Base-by-base conservation (phyloP, 495 filamentous ascomycete species). In the Pyrenula aspistea region DNA sequence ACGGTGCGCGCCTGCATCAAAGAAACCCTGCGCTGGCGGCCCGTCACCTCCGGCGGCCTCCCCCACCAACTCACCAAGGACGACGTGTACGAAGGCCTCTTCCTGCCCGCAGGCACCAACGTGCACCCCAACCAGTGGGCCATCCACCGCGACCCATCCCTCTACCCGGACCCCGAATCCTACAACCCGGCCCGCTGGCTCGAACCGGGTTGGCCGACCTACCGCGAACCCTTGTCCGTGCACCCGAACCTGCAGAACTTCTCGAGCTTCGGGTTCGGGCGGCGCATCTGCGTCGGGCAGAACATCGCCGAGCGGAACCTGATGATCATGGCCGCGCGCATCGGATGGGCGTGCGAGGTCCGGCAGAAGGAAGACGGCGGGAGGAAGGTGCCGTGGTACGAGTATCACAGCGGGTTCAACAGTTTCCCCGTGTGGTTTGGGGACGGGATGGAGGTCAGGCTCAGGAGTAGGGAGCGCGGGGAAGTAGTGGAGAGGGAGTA, bases 1-100 rank as follows among this genome's bases (percentile, higher is more conserved):
- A 56, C 73, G 55, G 59, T 84, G 54, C 67, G 80, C 31, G 81
- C 83, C 0, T 70, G 79, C 11, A 73, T 84, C n/a, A 79, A 82
- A 63, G 83, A 86, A 64, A 70, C 77, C 12, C 68, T 83, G 21
- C 71, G 83, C 53, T 85, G 83, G 83, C 67, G 79, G 12, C 82
- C 82, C 66, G 75, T 56, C 64, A 78, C 61, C 68, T 82, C 62
- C 70, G 73, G 54, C 67, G 78, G 79, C 3, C 73, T 77, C 20
- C 79, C 80, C 0, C 82, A 85, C 56, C 74, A 72, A 0, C 58
- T 73, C 12, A 75, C 73, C 1, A 63, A 78, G 49, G 75, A 82
- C 54, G 78, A 81, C 59, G 65, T 76, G n/a, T 83, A 79, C 47
- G 67, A 77, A 10, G 79, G 78, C 2, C 82, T 77, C 55, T 70